Percentiles rank a stretch among this genome's conserved stretches.
phyloP scores from a whole-genome alignment of 2,329 filamentous ascomycete genomes.

The Sarocladiaceae sp. region DNA sequence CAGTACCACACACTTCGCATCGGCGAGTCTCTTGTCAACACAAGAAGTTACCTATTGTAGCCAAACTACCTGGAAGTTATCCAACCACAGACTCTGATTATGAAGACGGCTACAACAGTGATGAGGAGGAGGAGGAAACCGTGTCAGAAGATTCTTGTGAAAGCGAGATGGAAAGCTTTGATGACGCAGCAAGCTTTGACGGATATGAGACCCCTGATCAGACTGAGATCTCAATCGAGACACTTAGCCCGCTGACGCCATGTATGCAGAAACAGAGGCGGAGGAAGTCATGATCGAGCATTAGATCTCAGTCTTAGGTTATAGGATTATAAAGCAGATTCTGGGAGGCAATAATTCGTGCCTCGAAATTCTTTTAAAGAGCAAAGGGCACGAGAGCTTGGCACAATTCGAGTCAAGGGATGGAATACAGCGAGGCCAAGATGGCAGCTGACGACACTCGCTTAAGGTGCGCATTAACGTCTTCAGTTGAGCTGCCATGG shows the following conservation, averaged over 20 bases:
- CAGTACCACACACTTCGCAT: neutral
- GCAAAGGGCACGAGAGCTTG: neutral
- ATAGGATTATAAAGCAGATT: neutral
- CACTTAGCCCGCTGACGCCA: neutral
- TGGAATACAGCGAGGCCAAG: neutral
- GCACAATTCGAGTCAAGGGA: neutral
- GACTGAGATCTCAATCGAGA: neutral
- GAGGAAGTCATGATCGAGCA: neutral
- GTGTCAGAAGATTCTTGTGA: neutral
- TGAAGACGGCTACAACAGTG: neutral
- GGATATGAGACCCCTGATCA: neutral
- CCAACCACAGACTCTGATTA: neutral
- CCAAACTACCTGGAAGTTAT: too few species aligned
- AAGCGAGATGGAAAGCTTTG: neutral
- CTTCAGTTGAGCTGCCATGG: too few species aligned
- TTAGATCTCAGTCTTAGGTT: neutral
- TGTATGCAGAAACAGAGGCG: neutral
- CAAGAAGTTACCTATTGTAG: neutral
- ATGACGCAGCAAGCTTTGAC: conserved; percentile 1
- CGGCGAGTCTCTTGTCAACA: neutral
- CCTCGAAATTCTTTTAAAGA: neutral
- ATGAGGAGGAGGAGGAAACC: neutral
- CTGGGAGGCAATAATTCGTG: neutral
- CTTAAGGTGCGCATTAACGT: too few species aligned
- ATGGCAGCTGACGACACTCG: too few species aligned